Evolutionary conservation across 2,329 filamentous ascomycete species (phyloP).

Genomic region (Lasiodiplodia theobromae): DNA sequence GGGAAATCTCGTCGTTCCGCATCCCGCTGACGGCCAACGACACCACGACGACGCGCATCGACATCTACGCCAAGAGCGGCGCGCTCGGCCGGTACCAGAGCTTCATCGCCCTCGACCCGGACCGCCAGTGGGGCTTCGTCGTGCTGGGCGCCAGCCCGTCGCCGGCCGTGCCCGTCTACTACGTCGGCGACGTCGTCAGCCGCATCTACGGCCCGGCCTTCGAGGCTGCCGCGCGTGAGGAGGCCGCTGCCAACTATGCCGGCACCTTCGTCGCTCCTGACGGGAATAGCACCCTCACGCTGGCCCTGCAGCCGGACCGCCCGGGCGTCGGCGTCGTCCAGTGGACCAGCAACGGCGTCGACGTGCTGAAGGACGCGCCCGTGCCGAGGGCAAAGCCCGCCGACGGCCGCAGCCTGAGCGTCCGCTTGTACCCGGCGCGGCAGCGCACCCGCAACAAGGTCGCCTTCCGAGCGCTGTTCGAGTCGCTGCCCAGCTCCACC

Average conservation of each 20-base stretch:
- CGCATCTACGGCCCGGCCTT: constrained; percentile 26
- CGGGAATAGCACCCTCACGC: not conserved
- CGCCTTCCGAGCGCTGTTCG: not conserved
- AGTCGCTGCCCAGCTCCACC: not conserved
- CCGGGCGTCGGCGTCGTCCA: not conserved
- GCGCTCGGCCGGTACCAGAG: not conserved
- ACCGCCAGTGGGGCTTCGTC: constrained; percentile 29
- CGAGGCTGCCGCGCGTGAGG: not conserved
- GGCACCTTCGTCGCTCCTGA: not conserved
- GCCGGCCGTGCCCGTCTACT: not conserved
- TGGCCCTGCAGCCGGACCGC: not conserved
- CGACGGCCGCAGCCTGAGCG: not conserved
- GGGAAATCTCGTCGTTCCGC: constrained; percentile 35
- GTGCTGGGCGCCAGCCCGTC: constrained; percentile 20
- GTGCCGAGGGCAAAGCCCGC: not conserved
- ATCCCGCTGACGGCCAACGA: constrained; percentile 32
- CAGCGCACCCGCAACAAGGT: not conserved
- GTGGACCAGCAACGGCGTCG: constrained; percentile 34
- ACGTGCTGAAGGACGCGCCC: constrained; percentile 31
- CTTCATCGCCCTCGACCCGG: not conserved
- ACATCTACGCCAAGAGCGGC: not conserved
- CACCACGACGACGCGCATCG: constrained; percentile 6
- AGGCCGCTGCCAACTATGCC: not conserved
- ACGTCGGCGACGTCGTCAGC: constrained; percentile 2
- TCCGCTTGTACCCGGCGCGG: constrained; percentile 3